Conservation (phyloP, 2,329 filamentous ascomycete genomes). For the Domatiomyces globalis region DNA sequence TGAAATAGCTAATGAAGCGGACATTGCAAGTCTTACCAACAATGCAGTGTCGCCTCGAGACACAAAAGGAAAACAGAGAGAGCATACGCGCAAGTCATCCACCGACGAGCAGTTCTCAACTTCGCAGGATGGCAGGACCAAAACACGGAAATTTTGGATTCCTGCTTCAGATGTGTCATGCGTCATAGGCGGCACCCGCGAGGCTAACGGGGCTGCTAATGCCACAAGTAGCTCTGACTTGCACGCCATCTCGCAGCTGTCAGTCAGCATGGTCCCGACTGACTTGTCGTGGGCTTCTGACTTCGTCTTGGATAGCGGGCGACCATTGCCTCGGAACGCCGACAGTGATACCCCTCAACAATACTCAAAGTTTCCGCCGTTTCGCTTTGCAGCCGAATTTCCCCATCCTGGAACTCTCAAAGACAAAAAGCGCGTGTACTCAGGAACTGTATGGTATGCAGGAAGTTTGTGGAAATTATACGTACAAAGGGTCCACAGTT, state of each 20-base stretch:
- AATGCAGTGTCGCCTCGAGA: not conserved
- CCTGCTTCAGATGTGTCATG: constrained; percentile 42
- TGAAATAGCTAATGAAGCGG: constrained; percentile 23
- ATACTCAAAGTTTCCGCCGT: constrained; percentile 43
- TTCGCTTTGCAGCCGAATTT: constrained; percentile 45
- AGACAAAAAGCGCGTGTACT: constrained; percentile 46
- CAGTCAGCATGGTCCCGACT: constrained; percentile 38
- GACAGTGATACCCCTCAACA: constrained; percentile 13
- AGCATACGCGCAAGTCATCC: constrained; percentile 6
- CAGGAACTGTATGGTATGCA: constrained; percentile 45
- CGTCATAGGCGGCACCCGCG: constrained; percentile 40
- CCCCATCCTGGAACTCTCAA: constrained; percentile 42
- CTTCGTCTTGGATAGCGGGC: constrained; percentile 26
- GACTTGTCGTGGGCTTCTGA: constrained; percentile 44
- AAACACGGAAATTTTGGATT: constrained; percentile 44
- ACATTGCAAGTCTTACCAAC: constrained; percentile 5
- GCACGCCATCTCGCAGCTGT: constrained; percentile 28
- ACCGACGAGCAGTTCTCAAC: constrained; percentile 29
- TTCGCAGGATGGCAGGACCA: constrained; percentile 41
- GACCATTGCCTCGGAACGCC: constrained; percentile 10
- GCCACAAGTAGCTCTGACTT: constrained; percentile 29
- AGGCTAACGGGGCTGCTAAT: constrained; percentile 35
- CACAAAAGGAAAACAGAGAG: constrained; percentile 34
- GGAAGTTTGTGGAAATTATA: constrained; percentile 49
- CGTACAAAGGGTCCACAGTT: constrained; percentile 43